Evolutionary conservation across 2,329 filamentous ascomycete species (phyloP).

Genomic region (Talaromyces verruculosus): DNA sequence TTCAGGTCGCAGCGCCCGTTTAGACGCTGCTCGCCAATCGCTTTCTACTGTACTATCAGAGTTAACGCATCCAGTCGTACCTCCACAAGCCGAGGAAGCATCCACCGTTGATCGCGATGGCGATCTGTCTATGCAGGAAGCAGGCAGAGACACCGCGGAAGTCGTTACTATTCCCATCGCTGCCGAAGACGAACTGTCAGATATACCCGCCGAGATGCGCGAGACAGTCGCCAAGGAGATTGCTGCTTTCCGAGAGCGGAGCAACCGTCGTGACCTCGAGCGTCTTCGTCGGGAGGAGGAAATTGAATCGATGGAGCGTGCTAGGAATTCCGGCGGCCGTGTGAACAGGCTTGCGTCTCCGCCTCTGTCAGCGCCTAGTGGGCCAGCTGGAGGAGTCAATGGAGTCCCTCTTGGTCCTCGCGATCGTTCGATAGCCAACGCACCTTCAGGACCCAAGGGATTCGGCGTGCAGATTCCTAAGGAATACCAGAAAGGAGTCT

Average conservation of each 20-base stretch:
- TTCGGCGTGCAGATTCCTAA: conserved; percentile 63
- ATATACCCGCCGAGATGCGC: conserved; percentile 94
- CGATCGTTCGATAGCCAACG: conserved; percentile 52
- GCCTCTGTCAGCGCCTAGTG: conserved; percentile 61
- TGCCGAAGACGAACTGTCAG: conserved; percentile 87
- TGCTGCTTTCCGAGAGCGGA: conserved; percentile 87
- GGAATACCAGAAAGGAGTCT: conserved; percentile 74
- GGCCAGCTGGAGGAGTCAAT: conserved; percentile 65
- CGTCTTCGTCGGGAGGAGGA: conserved; percentile 86
- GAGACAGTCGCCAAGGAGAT: conserved; percentile 94
- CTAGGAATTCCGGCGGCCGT: conserved; percentile 64
- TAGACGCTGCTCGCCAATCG: conserved; percentile 67
- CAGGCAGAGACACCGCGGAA: conserved; percentile 61
- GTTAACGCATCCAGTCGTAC: conserved; percentile 66
- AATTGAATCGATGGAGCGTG: conserved; percentile 80
- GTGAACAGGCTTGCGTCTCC: conserved; percentile 71
- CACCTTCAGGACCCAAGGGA: conserved; percentile 69
- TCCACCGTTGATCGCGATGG: conserved; percentile 61
- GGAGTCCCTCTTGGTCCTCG: conserved; percentile 74
- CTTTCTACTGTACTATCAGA: conserved; percentile 68
- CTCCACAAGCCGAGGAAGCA: conserved; percentile 46
- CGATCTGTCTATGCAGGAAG: conserved; percentile 69
- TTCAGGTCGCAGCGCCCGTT: conserved; percentile 62
- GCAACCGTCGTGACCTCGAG: conserved; percentile 83
- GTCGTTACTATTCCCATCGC: conserved; percentile 86